These are phyloP conservation scores for Candida sphagnicola DNA, from an alignment of 805 yeast species.

Conservation along the genomic window DNA sequence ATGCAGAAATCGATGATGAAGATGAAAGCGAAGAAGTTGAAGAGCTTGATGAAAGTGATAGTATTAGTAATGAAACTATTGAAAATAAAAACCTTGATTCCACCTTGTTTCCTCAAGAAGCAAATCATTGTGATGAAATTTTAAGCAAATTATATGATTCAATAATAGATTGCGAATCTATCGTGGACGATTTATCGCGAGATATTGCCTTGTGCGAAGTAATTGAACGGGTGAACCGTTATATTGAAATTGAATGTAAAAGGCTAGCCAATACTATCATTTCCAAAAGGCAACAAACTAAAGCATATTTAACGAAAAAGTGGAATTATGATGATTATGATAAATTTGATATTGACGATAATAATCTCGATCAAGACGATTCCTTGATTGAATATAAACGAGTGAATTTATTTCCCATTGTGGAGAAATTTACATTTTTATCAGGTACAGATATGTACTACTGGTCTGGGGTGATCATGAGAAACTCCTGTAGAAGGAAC, in stretches of 20 bases:
- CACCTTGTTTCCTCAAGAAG: conserved; percentile 4
- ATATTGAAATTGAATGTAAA: conserved; percentile 30
- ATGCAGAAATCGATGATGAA: conserved; percentile 22
- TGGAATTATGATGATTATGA: conserved; percentile 41
- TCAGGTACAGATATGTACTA: conserved; percentile 80
- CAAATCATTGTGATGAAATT: conserved; percentile 9
- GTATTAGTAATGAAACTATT: conserved; percentile 5
- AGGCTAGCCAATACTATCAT: conserved; percentile 28
- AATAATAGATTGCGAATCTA: conserved; percentile 32
- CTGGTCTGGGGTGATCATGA: conserved; percentile 98
- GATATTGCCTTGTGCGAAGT: conserved; percentile 30
- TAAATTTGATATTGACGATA: conserved; percentile 37
- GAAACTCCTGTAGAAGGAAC: conserved; percentile 91
- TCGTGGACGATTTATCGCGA: conserved; percentile 28
- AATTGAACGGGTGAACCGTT: conserved; percentile 27
- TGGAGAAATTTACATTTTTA: conserved; percentile 78
- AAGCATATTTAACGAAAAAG: conserved; percentile 23
- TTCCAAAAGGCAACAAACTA: conserved; percentile 29
- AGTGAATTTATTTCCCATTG: conserved; percentile 81
- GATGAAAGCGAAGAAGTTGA: conserved; percentile 21
- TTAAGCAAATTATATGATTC: conserved; percentile 28
- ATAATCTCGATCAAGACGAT: conserved; percentile 25
- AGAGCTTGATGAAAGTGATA: conserved; percentile 18
- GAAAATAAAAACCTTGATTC: conserved; percentile 5
- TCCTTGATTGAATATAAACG: conserved; percentile 43